Evolutionary conservation across 192 early-diverging fungal genomes (phyloP).

Genomic region (Rhizophagus clarus): DNA sequence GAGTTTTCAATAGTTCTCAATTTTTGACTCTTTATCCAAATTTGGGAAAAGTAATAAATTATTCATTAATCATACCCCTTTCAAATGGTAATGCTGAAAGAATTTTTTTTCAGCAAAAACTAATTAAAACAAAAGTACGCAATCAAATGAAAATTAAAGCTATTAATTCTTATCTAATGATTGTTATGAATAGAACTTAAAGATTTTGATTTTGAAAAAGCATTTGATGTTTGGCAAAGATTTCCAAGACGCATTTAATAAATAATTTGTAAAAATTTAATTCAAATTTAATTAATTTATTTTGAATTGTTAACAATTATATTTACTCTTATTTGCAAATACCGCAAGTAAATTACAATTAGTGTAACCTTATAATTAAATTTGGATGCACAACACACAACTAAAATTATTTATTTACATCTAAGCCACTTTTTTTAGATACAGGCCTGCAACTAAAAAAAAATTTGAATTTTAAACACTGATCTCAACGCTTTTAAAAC

Average conservation of each 20-base stretch:
- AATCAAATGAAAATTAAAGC: slow-evolving; percentile 17
- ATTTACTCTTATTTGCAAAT: no score
- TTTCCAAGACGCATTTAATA: not conserved
- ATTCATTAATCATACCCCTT: slow-evolving; percentile 22
- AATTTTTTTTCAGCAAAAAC: no score
- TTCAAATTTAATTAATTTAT: not conserved
- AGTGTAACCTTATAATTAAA: no score
- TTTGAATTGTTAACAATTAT: no score
- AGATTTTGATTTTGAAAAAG: slow-evolving; percentile 7
- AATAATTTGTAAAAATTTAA: not conserved
- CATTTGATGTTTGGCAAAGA: not conserved
- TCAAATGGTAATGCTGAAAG: slow-evolving; percentile 5
- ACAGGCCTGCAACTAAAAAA: no score
- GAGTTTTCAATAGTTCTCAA: not conserved
- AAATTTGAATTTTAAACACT: no score
- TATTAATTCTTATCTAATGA: no score
- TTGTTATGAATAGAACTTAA: slow-evolving; percentile 9
- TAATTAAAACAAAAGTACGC: slow-evolving; percentile 7
- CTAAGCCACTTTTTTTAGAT: no score
- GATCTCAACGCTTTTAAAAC: no score
- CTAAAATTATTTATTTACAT: no score
- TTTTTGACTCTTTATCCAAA: slow-evolving; percentile 2
- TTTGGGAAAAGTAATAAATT: not conserved
- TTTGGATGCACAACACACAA: no score
- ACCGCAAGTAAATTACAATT: no score